Percentiles rank a stretch among this genome's conserved stretches.
Conservation (phyloP, 495 filamentous ascomycete species). For the Chaetomidium leptoderma region DNA sequence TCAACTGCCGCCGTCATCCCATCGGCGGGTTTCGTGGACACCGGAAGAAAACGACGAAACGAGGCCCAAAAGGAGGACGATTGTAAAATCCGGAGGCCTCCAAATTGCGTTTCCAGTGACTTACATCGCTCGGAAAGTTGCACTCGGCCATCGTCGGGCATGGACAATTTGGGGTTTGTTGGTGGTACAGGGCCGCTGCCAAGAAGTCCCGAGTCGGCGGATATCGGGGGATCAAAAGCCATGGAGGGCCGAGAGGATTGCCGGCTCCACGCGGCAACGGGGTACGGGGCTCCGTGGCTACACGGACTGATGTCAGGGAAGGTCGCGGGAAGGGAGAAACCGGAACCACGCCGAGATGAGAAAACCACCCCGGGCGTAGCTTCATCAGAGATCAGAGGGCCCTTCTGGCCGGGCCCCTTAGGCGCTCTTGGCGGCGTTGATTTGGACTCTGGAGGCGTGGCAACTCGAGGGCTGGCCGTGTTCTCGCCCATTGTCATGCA, state of each 20-base stretch:
- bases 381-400: neutral
- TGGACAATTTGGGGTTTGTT: neutral
- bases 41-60: neutral
- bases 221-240: conserved; percentile 22
- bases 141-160: conserved; percentile 18
- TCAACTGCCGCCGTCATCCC: neutral
- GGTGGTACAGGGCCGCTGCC: neutral
- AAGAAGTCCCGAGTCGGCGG: conserved; percentile 28
- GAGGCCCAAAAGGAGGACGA: neutral
- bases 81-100: conserved; percentile 1
- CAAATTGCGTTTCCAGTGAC: neutral
- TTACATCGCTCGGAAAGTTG: neutral
- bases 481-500: neutral
- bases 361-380: neutral
- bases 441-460: neutral
- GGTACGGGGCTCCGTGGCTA: neutral
- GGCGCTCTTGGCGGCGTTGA: neutral
- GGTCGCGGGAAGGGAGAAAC: conserved; percentile 17
- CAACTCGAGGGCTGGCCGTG: neutral
- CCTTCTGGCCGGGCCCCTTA: neutral
- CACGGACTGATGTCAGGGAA: conserved; percentile 5
- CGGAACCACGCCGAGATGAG: conserved; percentile 3
- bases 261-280: conserved; percentile 11
- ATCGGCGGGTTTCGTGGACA: neutral
- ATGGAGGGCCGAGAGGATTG: conserved; percentile 12